Base-by-base conservation (phyloP, 164 flowering plant genomes). In the Stephania cephalantha region DNA sequence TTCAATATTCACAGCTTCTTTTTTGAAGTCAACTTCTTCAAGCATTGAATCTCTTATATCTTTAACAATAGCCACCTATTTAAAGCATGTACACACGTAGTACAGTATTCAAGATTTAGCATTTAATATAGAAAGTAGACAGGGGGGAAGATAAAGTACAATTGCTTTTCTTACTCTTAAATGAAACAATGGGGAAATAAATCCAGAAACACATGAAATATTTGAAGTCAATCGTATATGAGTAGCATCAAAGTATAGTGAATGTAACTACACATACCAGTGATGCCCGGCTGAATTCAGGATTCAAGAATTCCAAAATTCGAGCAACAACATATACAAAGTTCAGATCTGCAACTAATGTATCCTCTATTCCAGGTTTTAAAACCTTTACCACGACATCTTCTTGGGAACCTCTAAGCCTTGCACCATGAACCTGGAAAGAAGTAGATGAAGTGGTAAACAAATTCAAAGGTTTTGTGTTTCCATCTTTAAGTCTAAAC, bases 311-410 rank as follows among this genome's bases (percentile, higher is more conserved):
- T 85, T 92, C 98, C 86, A 92, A 80, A 69, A 91, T 88, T 30
- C 97, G 95, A 71, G 97, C 92, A 79, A 87, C 98, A 79, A 92
- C 74, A 67, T 91, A 95, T 5, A 92, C 83, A 76, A 95, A 95
- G 83, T 95, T 95, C 85, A 95, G 83, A 80, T 94, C 98, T 75
- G 97, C 97, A 74, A 95, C 94, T 76, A 92, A 77, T 74, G 88
- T 77, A 74, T 95, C 98, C 83, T 95, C 93, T 73, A 95, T 91
- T 76, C 98, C 98, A 70, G 98, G 98, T 79, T 91, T 95, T 75
- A 95, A 81, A 61, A 95, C 98, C 86, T 95, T 95, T 79, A 95
- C 88, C 71, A 95, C 98, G 44, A 95, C 97, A 82, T 90, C 95
- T 71, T 87, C 90, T 76, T 75, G 85, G 74, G 93, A 86, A 70